Evolutionary conservation across 371 early-diverging fungal genomes (phyloP), one percentile per base, ranked within the genome.

Genomic region (Coemansia sp.): DNA sequence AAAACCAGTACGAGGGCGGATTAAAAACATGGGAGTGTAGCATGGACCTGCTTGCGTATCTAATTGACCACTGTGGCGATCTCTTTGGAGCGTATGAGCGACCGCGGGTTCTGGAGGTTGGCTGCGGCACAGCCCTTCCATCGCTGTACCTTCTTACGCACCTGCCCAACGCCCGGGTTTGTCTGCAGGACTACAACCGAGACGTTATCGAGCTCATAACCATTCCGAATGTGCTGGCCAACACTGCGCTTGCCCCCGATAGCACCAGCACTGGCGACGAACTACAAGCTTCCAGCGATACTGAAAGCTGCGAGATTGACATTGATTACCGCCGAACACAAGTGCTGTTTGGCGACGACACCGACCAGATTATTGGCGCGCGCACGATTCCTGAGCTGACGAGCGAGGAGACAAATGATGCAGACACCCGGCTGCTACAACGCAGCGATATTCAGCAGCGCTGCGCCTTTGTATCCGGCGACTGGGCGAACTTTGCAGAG

Each of bases 21-120:
- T 86, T 94, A 65, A 96, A 96, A 78, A 96, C 97, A 0, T 96
- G 97, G 97, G 97, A 97, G 66, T 94, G 95, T 69, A 84, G 92
- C 3, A 53, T 91, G 43, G 97, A 97, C 77, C 80, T 97, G 55
- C 86, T 91, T 16, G 70, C 83, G 42, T 92, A 83, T 65, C 74
- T 93, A 16, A 74, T 77, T 6, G 80, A 83, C 9, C 66, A 79
- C 32, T 61, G 78, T 6, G 78, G 77, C 14, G 74, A 37, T 3
- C 6, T 46, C 6, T 36, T 29, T 11, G 33, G 34, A 11, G 38
- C 37, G 1, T 10, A 58, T 7, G 38, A 37, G 4, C 52, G 46
- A 1, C 36, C 43, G 32, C 69, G 59, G 1, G 63, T 66, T 4
- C 38, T 77, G 7, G 77, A 95, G 88, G 81, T 95, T 58, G 97